A percentile compares a stretch with the other conserved stretches of the same genome.
Conservation (phyloP, 805 yeast genomes). For the Saturnispora ahearnii region DNA sequence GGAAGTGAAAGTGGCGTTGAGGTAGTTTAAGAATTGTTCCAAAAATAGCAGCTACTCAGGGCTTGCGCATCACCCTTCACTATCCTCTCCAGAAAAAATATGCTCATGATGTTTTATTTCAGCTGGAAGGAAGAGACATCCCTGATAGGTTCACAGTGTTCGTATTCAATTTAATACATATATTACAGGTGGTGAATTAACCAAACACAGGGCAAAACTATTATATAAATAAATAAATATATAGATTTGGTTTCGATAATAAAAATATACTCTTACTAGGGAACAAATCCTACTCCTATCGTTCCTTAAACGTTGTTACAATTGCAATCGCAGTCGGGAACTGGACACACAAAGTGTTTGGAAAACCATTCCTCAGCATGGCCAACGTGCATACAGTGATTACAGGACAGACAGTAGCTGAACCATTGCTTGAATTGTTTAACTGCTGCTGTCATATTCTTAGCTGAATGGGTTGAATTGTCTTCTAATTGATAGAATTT, state of each 20-base stretch:
- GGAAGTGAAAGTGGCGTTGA: background rate
- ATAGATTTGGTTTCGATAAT: too few relatives aligned
- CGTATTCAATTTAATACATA: too few relatives aligned
- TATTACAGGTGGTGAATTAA: too few relatives aligned
- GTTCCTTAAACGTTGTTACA: constrained; percentile 44
- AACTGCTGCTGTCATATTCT: constrained; percentile 15
- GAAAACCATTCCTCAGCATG: constrained; percentile 97
- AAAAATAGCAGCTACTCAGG: background rate
- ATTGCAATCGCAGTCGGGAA: constrained; percentile 82
- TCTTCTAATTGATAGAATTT: background rate
- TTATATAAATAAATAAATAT: too few relatives aligned
- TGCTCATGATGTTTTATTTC: background rate
- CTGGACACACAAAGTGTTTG: constrained; percentile 82
- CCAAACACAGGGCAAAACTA: too few relatives aligned
- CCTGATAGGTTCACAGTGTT: too few relatives aligned
- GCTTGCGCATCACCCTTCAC: background rate
- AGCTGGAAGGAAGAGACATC: background rate
- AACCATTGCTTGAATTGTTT: constrained; percentile 69
- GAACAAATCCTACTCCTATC: too few relatives aligned
- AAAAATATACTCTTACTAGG: too few relatives aligned
- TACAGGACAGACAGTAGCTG: constrained; percentile 82
- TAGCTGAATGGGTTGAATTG: background rate
- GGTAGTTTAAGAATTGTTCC: background rate
- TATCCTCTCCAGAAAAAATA: background rate
- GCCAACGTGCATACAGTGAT: constrained; percentile 90